Evolutionary conservation across 495 filamentous ascomycete species (phyloP).

Genomic region (Penicillium coffeae): DNA sequence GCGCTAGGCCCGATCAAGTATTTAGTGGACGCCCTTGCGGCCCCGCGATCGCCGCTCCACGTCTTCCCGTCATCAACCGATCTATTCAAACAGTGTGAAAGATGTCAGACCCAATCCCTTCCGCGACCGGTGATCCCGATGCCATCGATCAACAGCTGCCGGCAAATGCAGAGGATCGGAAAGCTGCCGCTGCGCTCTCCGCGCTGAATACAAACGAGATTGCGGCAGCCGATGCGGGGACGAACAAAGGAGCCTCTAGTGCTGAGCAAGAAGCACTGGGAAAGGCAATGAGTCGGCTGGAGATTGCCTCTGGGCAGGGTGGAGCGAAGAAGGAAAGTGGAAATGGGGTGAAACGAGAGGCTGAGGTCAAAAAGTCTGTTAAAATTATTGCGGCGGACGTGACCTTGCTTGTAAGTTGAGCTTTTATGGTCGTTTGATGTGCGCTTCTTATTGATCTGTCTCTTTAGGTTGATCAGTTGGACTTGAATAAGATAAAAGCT

Average conservation of each 20-base stretch:
- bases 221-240: conserved; percentile 34
- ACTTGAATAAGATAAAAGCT: conserved; percentile 73
- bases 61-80: conserved; percentile 10
- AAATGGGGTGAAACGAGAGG: conserved; percentile 41
- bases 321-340: conserved; percentile 11
- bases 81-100: neutral
- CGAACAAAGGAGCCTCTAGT: conserved; percentile 43
- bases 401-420: conserved; percentile 53
- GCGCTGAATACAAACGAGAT: conserved; percentile 67
- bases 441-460: neutral
- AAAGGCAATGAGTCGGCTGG: conserved; percentile 74
- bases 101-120: conserved; percentile 63
- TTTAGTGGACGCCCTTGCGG: too few relatives aligned
- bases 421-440: neutral
- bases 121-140: conserved; percentile 65
- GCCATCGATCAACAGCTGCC: conserved; percentile 53
- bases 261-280: conserved; percentile 77
- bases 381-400: conserved; percentile 68
- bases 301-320: conserved; percentile 39
- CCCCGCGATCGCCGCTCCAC: conserved; percentile 6
- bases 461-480: conserved; percentile 69
- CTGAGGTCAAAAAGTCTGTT: conserved; percentile 47
- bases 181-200: conserved; percentile 80
- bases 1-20: too few relatives aligned
- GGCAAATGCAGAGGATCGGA: conserved; percentile 79